Evolutionary conservation across 352 stramenopile species (phyloP), one percentile per base, ranked within the genome.

Genomic region (Thalassiosira livingstoniorum): DNA sequence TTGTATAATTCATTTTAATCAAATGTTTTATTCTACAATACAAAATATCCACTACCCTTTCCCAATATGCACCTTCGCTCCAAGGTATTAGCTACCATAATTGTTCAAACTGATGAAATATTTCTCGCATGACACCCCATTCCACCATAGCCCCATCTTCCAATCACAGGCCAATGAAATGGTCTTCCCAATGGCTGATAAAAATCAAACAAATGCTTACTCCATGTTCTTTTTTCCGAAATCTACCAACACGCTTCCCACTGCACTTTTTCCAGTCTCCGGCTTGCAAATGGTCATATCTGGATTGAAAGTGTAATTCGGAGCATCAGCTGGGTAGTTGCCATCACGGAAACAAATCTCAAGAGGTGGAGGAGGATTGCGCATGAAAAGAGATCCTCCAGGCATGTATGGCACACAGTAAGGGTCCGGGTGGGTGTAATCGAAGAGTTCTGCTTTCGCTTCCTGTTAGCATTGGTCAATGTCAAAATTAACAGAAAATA

Each of bases 351-450:
- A 99, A 89, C 94, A 94, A 34, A 98, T 95, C 78, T 98, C 94
- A 34, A 99, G 93, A 45, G 97, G 97, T 63, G 97, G 96, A 32
- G 98, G 96, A 42, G 97, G 95, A 89, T 99, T 99, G 67, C 98
- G 95, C 97, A 99, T 99, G 90, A 99, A 99, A 66, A 98, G 96
- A 76, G 96, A 97, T 67, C 98, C 98, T 54, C 97, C 97, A 7
- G 98, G 98, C 97, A 99, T 99, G 93, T 98, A 98, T 78, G 98
- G 96, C 78, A 97, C 95, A 66, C 98, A 96, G 90, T 99, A 99
- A 60, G 92, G 95, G 92, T 99, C 97, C 43, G 97, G 97, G 88
- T 99, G 97, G 77, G 94, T 97, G 89, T 97, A 97, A 72, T 97
- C 87, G 68, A 95, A 95, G 54, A 98, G 80, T 90, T 98, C 96